Conservation (phyloP, 2,329 filamentous ascomycete genomes). For the Fusarium pseudocircinatum region DNA sequence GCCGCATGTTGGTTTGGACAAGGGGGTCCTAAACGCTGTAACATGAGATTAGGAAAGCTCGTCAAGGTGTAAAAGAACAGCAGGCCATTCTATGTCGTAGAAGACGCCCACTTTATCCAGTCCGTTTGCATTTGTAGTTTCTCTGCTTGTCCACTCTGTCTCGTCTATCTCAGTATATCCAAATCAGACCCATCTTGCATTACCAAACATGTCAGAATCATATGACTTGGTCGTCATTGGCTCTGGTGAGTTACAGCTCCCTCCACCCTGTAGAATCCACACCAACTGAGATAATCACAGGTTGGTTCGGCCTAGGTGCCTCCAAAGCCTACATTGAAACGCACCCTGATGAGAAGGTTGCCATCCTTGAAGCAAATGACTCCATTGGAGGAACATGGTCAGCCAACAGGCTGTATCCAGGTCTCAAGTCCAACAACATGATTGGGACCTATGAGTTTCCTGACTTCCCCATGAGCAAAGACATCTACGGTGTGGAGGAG, state of each 20-base stretch:
- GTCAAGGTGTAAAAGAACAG: background rate
- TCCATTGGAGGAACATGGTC: constrained; percentile 71
- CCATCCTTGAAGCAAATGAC: constrained; percentile 59
- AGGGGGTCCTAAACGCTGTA: background rate
- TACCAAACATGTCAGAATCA: background rate
- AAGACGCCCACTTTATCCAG: background rate
- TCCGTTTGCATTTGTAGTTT: background rate
- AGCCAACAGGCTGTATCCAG: constrained; percentile 65
- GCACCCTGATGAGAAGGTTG: constrained; percentile 56
- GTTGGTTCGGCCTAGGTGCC: constrained; percentile 55
- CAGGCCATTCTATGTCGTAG: background rate
- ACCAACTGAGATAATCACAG: background rate
- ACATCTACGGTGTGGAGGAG: constrained; percentile 51
- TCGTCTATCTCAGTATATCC: background rate
- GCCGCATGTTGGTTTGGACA: background rate
- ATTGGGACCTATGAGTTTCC: constrained; percentile 60
- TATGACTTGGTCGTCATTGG: background rate
- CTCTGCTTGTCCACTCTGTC: background rate
- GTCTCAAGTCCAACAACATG: constrained; percentile 67
- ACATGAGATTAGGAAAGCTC: background rate
- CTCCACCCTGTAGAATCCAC: fast-evolving
- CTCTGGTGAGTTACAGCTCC: background rate
- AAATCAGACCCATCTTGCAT: background rate
- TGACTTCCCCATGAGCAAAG: constrained; percentile 67
- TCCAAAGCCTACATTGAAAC: constrained; percentile 62